Evolutionary conservation across 768 basidiomycete genomes (phyloP).

Genomic region (Gelatoporia subvermispora): DNA sequence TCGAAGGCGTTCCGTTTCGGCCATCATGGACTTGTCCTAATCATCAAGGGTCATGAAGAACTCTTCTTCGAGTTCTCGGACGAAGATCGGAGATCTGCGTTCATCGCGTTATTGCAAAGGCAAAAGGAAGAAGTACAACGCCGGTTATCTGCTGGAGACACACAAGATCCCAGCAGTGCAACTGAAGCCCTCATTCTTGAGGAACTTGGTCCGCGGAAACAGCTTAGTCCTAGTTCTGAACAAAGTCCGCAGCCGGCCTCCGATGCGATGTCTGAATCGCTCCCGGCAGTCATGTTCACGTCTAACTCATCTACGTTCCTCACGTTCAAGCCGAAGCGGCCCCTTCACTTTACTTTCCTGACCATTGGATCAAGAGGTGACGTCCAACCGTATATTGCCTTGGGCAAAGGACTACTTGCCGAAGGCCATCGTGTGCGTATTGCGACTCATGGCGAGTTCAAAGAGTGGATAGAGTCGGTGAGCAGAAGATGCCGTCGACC

Average conservation of each 20-base stretch:
- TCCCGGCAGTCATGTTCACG: conserved; percentile 94
- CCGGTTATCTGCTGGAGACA: conserved; percentile 42
- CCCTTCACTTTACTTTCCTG: conserved; percentile 87
- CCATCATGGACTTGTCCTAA: conserved; percentile 82
- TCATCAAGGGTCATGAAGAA: conserved; percentile 95
- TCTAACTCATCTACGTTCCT: conserved; percentile 95
- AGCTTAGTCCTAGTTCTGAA: conserved; percentile 26
- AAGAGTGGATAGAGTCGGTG: conserved; percentile 92
- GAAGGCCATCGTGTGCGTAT: conserved; percentile 89
- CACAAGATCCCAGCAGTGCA: conserved; percentile 41
- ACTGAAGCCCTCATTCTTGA: conserved; percentile 78
- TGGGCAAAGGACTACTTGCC: conserved; percentile 85
- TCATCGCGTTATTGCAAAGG: conserved; percentile 67
- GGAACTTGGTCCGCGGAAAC: conserved; percentile 63
- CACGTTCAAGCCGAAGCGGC: conserved; percentile 87
- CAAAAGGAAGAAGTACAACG: conserved; percentile 73
- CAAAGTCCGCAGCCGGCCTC: conserved; percentile 23
- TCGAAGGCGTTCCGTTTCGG: conserved; percentile 87
- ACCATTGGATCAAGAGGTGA: conserved; percentile 97
- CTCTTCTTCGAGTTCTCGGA: conserved; percentile 92
- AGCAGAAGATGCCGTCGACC: conserved; percentile 25
- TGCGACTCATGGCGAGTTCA: conserved; percentile 93
- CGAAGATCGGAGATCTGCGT: conserved; percentile 74
- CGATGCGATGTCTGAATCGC: conserved; percentile 49
- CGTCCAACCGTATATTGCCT: conserved; percentile 96